Evolutionary conservation across 2,329 filamentous ascomycete species (phyloP), one percentile per base, ranked within the genome.

Genomic region (Aspergillus neoniger): DNA sequence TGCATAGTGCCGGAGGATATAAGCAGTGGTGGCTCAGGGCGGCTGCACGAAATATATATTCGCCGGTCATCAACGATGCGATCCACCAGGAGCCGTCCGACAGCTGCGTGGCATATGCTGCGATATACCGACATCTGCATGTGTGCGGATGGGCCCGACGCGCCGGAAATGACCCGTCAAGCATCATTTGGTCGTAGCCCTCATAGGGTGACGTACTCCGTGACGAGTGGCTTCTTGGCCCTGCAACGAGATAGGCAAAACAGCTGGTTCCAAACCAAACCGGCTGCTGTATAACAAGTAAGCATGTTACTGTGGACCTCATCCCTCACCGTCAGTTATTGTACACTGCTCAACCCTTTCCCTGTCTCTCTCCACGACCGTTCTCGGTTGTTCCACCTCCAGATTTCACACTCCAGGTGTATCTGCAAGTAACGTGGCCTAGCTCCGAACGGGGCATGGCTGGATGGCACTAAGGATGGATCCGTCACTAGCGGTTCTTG

Each of bases 191-290:
- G 52, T 36, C 32, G 12, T 41, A 43, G 19, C 17, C 28, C 17
- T 55, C n/a, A 23, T 17, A 44, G 52, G 53, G 25, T 55, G 53
- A 55, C 53, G 53, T 55, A 55, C 53, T 32, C 53, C 39, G 30
- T 55, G 53, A 55, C 53, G 53, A 55, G 53, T 44, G 53, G 39
- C 39, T 55, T 55, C 53, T 55, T 55, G 53, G 53, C 53, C 14
- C 25, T 30, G 19, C 23, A 41, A 47, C 39, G 21, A 30, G 17
- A 21, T 12, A 17, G 19, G 41, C 21, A 9, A 12, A 43, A 21
- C 19, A 41, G 17, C 30, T 43, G 38, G n/a, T 15, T 10, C 23
- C 1, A 15, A 5, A 3, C 6, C 8, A 8, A 43, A 23, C 10
- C 1, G 51, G 8, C 14, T 15, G 21, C 14, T 23, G 21, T 21